Evolutionary conservation across 2,329 filamentous ascomycete genomes (phyloP).

Genomic region (Lasiodiplodia theobromae): DNA sequence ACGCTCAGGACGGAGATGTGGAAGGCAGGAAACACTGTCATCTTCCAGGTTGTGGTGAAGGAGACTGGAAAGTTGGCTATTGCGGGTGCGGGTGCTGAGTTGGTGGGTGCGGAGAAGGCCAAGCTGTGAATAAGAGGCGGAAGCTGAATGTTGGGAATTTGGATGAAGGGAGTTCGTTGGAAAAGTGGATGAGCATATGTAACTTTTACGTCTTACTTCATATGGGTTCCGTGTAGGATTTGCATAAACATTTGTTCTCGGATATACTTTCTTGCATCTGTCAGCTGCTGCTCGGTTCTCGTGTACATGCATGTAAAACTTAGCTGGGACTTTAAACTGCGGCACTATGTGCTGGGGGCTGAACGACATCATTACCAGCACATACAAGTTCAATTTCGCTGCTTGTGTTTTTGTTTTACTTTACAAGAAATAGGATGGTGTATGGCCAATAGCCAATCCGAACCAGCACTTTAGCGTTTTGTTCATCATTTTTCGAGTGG

Average conservation of each 20-base stretch:
- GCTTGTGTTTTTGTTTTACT: too few relatives aligned
- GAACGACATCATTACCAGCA: too few relatives aligned
- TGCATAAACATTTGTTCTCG: background rate
- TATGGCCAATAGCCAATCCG: too few relatives aligned
- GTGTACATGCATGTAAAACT: too few relatives aligned
- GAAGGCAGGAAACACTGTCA: conserved; percentile 65
- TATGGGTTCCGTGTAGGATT: background rate
- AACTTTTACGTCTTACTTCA: background rate
- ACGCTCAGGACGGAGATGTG: conserved; percentile 93
- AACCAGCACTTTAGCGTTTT: too few relatives aligned
- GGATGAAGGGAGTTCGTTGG: background rate
- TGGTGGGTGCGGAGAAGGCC: conserved; percentile 57
- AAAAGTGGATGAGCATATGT: background rate
- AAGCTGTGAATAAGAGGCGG: conserved; percentile 40
- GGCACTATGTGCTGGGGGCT: too few relatives aligned
- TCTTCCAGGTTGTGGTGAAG: conserved; percentile 88
- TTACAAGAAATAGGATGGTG: too few relatives aligned
- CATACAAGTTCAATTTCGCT: too few relatives aligned
- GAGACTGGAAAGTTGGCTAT: conserved; percentile 93
- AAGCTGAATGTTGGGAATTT: background rate
- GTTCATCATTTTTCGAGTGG: too few relatives aligned
- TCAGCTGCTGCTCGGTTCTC: too few relatives aligned
- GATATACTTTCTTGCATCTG: too few relatives aligned
- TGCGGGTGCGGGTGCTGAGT: conserved; percentile 78
- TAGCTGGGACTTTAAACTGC: too few relatives aligned